Percentiles rank a stretch among this genome's conserved stretches.
phyloP scores from a whole-genome alignment of 441 rosid genomes.

The Jatropha multifida region DNA sequence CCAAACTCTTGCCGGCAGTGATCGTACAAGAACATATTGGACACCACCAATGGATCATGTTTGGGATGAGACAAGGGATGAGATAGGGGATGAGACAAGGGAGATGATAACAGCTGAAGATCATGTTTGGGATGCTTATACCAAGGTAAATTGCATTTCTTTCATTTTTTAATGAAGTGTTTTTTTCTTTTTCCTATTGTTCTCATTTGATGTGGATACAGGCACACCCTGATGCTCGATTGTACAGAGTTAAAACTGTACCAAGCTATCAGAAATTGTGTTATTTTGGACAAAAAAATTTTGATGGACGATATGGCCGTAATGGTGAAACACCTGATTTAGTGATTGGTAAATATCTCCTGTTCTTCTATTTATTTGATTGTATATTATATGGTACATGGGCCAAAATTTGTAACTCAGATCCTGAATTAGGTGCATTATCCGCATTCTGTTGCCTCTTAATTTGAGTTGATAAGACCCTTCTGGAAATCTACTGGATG shows the following conservation, averaged over 20 bases:
- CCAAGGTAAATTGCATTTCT: conserved; percentile 42
- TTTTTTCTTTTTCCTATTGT: conserved; percentile 30
- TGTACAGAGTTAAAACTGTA: conserved; percentile 83
- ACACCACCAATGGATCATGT: conserved; percentile 87
- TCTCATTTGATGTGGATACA: conserved; percentile 37
- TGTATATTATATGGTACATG: not conserved
- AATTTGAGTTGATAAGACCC: not conserved
- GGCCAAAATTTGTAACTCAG: not conserved
- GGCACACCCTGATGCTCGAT: conserved; percentile 88
- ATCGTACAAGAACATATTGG: conserved; percentile 88
- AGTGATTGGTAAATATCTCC: conserved; percentile 50
- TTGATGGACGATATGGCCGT: conserved; percentile 65
- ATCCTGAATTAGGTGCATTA: not conserved
- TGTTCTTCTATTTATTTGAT: conserved; percentile 10
- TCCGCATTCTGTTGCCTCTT: not conserved
- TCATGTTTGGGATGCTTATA: conserved; percentile 64
- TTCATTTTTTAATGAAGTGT: conserved; percentile 16
- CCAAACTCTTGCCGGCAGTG: conserved; percentile 32
- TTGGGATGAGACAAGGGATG: too few relatives aligned
- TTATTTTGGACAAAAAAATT: conserved; percentile 66
- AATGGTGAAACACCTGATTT: conserved; percentile 36
- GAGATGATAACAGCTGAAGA: conserved; percentile 89
- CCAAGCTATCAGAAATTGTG: conserved; percentile 72
- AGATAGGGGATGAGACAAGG: conserved; percentile 62
- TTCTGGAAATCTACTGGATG: not conserved